Base-by-base conservation (phyloP, 2,329 filamentous ascomycete genomes). In the Huntiella abstrusa region DNA sequence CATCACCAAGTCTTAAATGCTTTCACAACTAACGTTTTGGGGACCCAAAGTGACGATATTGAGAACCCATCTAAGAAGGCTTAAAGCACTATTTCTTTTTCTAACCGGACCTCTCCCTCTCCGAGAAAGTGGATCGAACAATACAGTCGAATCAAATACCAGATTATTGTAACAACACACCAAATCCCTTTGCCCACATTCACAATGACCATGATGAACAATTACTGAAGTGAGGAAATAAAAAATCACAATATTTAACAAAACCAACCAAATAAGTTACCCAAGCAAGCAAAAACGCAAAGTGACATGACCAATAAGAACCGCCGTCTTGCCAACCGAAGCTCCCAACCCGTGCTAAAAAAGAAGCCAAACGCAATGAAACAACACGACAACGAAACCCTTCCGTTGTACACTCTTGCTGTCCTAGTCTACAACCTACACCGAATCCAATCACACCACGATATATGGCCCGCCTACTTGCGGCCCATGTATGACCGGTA, bases 401-500 rank as follows among this genome's bases (percentile, higher is more conserved):
- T 32, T 33, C 22, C 12, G 17, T 19, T 19, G 17, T 19, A 19
- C 17, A 19, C 17, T 19, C 17, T 5, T 19, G 1, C 5, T 17
- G 37, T 17, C 37, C 6, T 11, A n/a, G 19, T 39, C 37, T 15
- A 16, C 37, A 15, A 39, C 13, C 12, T 10, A 15, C 17, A 16
- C 37, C 13, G 37, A 19, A 19, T 19, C 17, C 13, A 13, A 11
- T 15, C 37, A 39, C 19, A 39, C 11, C 17, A 19, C 17, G n/a
- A 33, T 7, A 32, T 11, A 15, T 22, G 3, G 17, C 17, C 17
- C 11, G 33, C 3, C 34, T 59, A 81, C 62, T 80, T 73, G 53
- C 82, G 70, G 36, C 81, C 83, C 67, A 85, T 77, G 63, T 85
- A 93, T 47, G 84, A 93, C 43, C 83, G 75, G 60, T 91, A 93